phyloP scores from a whole-genome alignment of 1,284 basidiomycete genomes.

The Mycocalia duriaeana region DNA sequence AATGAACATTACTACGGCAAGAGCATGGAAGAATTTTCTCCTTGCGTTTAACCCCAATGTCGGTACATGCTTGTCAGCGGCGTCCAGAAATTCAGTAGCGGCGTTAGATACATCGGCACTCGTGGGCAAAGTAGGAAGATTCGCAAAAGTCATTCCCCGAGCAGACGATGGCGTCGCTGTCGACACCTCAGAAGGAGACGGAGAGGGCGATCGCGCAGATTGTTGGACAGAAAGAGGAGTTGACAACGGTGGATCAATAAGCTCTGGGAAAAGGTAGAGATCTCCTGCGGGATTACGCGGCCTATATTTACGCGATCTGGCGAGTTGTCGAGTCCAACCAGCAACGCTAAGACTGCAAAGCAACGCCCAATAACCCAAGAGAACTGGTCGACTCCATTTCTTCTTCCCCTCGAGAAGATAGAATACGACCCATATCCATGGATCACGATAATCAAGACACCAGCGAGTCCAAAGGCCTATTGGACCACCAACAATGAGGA shows the following conservation, averaged over 20 bases:
- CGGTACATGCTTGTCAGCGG: constrained; percentile 85
- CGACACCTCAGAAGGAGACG: constrained; percentile 11
- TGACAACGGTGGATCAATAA: constrained; percentile 7
- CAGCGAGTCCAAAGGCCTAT: constrained; percentile 91
- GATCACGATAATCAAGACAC: constrained; percentile 81
- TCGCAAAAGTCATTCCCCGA: constrained; percentile 44
- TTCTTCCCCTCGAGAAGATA: constrained; percentile 73
- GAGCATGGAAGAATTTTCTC: constrained; percentile 94
- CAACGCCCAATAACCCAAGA: constrained; percentile 84
- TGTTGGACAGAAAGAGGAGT: constrained; percentile 1
- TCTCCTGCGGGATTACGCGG: constrained; percentile 38
- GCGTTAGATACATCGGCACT: constrained; percentile 51
- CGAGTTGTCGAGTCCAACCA: constrained; percentile 88
- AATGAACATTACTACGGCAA: constrained; percentile 94
- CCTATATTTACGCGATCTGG: constrained; percentile 66
- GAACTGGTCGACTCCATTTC: constrained; percentile 77
- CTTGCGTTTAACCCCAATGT: constrained; percentile 90
- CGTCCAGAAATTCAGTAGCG: constrained; percentile 81
- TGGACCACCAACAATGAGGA: constrained; percentile 78
- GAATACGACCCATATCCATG: constrained; percentile 84
- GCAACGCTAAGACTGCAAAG: constrained; percentile 82
- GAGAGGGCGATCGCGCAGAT: constrained; percentile 4
- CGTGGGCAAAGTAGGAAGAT: constrained; percentile 29
- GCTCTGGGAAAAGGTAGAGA: constrained; percentile 20
- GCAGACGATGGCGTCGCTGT: too few species aligned